Evolutionary conservation across 805 yeast genomes (phyloP).

Genomic region (Cyberlindnera maritima): DNA sequence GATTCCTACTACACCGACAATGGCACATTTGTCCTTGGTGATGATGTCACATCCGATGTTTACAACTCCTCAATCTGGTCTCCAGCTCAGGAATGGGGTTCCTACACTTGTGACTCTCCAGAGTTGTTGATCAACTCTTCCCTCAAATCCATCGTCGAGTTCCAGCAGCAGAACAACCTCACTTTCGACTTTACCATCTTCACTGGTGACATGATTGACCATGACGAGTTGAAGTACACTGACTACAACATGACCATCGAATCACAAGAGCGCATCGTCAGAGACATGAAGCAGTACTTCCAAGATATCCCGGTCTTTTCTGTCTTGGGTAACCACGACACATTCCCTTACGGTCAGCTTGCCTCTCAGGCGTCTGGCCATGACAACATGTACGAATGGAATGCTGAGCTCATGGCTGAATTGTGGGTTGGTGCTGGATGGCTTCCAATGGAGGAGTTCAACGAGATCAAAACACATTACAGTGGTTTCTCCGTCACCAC

Average conservation of each 20-base stretch:
- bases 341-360: conserved; percentile 66
- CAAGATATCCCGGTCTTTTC: conserved; percentile 56
- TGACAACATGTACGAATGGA: conserved; percentile 42
- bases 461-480: conserved; percentile 42
- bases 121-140: conserved; percentile 58
- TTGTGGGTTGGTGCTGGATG: conserved; percentile 47
- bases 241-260: conserved; percentile 44
- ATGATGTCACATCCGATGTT: conserved; percentile 26
- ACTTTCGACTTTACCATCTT: conserved; percentile 60
- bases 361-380: conserved; percentile 51
- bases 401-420: conserved; percentile 45
- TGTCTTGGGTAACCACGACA: conserved; percentile 69
- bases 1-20: conserved; percentile 31
- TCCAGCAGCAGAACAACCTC: conserved; percentile 31
- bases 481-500: conserved; percentile 61
- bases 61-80: conserved; percentile 38
- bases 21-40: conserved; percentile 32
- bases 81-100: conserved; percentile 63
- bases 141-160: conserved; percentile 40
- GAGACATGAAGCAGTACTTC: conserved; percentile 50
- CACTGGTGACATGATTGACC: conserved; percentile 77
- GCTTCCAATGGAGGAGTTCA: conserved; percentile 27
- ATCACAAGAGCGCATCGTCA: conserved; percentile 51
- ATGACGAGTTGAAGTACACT: conserved; percentile 49
- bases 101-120: conserved; percentile 66